Base-by-base conservation (phyloP, 192 early-diverging fungal genomes). In the Chytriomyces confervae region DNA sequence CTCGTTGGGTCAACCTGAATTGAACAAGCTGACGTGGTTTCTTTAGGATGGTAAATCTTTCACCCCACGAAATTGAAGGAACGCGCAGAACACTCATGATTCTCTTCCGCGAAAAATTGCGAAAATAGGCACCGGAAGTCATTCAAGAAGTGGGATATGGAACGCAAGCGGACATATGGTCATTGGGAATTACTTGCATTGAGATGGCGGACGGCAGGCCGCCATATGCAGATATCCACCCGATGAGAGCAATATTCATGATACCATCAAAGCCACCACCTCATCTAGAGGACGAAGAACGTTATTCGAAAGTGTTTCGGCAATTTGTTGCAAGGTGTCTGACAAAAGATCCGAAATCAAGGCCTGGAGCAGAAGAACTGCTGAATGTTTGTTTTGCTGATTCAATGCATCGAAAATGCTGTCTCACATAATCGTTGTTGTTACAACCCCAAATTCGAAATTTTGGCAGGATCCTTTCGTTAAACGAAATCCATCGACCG, bases 181-280 rank as follows among this genome's bases (percentile, higher is more conserved):
- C 84, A 2, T 76, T 91, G 11, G 89, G 89, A 18, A 91, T 91
- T 71, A 90, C 89, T 0, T 84, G 83, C 50, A 90, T 91, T 18
- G 89, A 91, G 76, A 90, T 91, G 88, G 89, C 89, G 13, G 85
- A 91, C 50, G 89, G 89, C 18, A 68, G 85, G 44, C 89, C 89
- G 45, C 89, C 89, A 3, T 85, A 89, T 72, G 82, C 87, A 62
- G 85, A 90, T 72, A 83, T 91, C 4, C 88, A 91, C 72, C 89
- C 89, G 0, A 90, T 91, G 86, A 66, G 88, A 27, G 89, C 89
- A 10, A 91, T 91, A 45, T 91, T 91, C 70, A 85, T 88, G 81
- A 91, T 91, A 29, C 89, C 89, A 10, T 79, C 86, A 8, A 88
- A 88, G 66, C 89, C 89, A 7, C 89, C 89, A 47, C 89, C 89